Evolutionary conservation across 495 filamentous ascomycete species (phyloP).

Genomic region (Penicillium desertorum): DNA sequence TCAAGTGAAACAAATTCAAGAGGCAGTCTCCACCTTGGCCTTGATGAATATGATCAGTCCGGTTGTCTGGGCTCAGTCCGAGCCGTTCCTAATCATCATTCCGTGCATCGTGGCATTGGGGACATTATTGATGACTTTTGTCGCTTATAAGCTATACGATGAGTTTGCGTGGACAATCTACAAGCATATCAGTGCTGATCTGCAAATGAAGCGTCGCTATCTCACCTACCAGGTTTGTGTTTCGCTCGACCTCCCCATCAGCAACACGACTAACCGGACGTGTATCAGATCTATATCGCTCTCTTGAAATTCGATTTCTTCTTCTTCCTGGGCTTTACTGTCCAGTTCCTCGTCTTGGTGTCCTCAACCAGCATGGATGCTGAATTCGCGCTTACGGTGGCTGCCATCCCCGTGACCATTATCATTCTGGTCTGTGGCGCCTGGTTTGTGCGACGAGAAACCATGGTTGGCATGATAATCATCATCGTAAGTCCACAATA

Average conservation of each 20-base stretch:
- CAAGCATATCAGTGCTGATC: slow-evolving; percentile 97
- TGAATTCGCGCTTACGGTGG: slow-evolving; percentile 84
- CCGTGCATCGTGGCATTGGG: slow-evolving; percentile 79
- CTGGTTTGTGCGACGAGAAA: slow-evolving; percentile 80
- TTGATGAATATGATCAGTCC: slow-evolving; percentile 34
- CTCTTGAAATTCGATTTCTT: slow-evolving; percentile 99
- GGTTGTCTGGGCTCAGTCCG: slow-evolving; percentile 62
- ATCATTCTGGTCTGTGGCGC: slow-evolving; percentile 80
- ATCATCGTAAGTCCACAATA: slow-evolving; percentile 61
- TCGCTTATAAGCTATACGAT: slow-evolving; percentile 93
- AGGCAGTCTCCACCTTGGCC: slow-evolving; percentile 58
- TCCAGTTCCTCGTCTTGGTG: slow-evolving; percentile 95
- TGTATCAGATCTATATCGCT: slow-evolving; percentile 85
- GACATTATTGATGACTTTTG: slow-evolving; percentile 66
- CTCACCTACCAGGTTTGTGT: slow-evolving; percentile 85
- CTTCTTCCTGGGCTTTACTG: slow-evolving; percentile 98
- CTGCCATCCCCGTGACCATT: slow-evolving; percentile 88
- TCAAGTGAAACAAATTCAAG: slow-evolving; percentile 82
- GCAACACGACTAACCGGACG: slow-evolving; percentile 28
- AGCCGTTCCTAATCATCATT: slow-evolving; percentile 79
- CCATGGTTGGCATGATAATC: slow-evolving; percentile 67
- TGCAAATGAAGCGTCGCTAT: slow-evolving; percentile 94
- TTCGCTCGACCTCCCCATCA: background rate
- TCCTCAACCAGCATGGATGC: slow-evolving; percentile 60
- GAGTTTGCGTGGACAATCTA: slow-evolving; percentile 99